These are phyloP conservation scores for Umbelopsis isabellina DNA, from an alignment of 192 early-diverging fungal genomes.

Conservation along the genomic window DNA sequence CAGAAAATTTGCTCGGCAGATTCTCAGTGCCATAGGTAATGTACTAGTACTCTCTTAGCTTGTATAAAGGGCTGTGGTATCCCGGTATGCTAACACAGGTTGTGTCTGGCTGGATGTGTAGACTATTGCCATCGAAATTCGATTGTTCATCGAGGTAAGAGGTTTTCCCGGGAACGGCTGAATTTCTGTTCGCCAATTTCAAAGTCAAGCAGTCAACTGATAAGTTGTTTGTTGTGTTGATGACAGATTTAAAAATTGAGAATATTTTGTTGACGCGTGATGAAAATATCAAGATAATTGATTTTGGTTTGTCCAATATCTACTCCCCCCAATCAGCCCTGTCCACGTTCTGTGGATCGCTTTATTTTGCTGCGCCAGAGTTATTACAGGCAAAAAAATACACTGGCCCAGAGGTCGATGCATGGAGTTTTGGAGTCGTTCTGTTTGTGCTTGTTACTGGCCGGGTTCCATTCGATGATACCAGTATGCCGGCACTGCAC, in stretches of 20 bases:
- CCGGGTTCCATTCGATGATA: slow-evolving; percentile 84
- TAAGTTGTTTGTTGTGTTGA: slow-evolving; percentile 35
- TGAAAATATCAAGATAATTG: slow-evolving; percentile 82
- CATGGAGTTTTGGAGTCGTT: slow-evolving; percentile 87
- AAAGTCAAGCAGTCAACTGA: background rate
- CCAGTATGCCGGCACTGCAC: slow-evolving; percentile 80
- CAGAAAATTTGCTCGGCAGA: slow-evolving; percentile 71
- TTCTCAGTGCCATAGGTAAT: slow-evolving; percentile 66
- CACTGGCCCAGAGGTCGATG: slow-evolving; percentile 83
- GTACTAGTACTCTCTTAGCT: slow-evolving; percentile 12
- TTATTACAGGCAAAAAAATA: slow-evolving; percentile 82
- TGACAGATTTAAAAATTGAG: slow-evolving; percentile 76
- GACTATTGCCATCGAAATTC: slow-evolving; percentile 46
- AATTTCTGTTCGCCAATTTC: background rate
- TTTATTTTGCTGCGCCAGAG: slow-evolving; percentile 86
- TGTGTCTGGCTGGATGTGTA: background rate
- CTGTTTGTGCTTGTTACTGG: slow-evolving; percentile 84
- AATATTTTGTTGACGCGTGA: slow-evolving; percentile 76
- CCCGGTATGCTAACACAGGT: background rate
- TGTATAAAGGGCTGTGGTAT: background rate
- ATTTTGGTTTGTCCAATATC: slow-evolving; percentile 87
- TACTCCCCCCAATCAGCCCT: slow-evolving; percentile 52
- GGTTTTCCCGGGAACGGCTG: background rate
- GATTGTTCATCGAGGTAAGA: slow-evolving; percentile 42
- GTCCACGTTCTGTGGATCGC: slow-evolving; percentile 64